phyloP scores from a whole-genome alignment of 257 asterid species.

The Capsicum pubescens region DNA sequence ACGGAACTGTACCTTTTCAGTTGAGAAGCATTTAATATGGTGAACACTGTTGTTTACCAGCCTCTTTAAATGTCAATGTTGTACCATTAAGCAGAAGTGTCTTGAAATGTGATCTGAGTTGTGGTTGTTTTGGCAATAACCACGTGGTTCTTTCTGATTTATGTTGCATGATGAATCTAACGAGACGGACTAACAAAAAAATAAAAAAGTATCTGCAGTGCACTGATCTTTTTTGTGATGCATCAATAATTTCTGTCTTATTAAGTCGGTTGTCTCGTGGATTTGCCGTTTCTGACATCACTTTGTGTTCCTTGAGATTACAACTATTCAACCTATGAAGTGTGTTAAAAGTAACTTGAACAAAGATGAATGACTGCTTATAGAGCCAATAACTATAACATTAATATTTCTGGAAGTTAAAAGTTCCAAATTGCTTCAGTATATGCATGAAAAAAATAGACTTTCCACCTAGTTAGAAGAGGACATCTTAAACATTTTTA shows the following conservation, averaged over 20 bases:
- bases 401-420: neutral
- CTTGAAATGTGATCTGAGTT: constrained; percentile 16
- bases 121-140: neutral
- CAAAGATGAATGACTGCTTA: constrained; percentile 6
- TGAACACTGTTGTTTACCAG: neutral
- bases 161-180: neutral
- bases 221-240: neutral
- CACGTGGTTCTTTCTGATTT: neutral
- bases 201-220: neutral
- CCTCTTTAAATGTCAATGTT: constrained; percentile 5
- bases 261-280: neutral
- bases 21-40: neutral
- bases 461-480: neutral
- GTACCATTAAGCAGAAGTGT: neutral
- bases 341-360: neutral
- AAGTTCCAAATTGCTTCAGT: neutral
- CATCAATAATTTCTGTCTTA: neutral
- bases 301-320: neutral
- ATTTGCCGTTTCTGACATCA: neutral
- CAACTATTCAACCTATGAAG: neutral
- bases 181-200: neutral
- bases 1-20: neutral
- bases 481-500: neutral
- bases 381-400: neutral
- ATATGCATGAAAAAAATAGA: constrained; percentile 16